Evolutionary conservation across 2,329 filamentous ascomycete genomes (phyloP).

Genomic region (Arthroderma sp.): DNA sequence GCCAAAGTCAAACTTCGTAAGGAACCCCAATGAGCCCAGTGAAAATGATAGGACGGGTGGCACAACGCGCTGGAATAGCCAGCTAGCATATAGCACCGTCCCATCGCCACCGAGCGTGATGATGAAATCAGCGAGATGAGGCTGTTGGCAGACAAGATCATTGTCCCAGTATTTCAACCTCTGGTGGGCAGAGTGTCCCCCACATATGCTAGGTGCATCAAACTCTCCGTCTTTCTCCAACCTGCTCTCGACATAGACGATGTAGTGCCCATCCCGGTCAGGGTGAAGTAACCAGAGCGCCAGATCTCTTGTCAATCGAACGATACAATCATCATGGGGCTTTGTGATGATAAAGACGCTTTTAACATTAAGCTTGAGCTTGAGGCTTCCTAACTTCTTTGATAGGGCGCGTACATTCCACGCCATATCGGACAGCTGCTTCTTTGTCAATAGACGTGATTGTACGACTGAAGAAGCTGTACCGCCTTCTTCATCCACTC

Average conservation of each 20-base stretch:
- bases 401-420: conserved; percentile 87
- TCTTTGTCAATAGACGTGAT: conserved; percentile 79
- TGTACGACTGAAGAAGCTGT: conserved; percentile 34
- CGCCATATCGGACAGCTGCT: conserved; percentile 91
- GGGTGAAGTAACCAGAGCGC: conserved; percentile 67
- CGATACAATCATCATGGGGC: conserved; percentile 69
- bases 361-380: conserved; percentile 66
- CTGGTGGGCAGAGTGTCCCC: conserved; percentile 42
- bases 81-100: conserved; percentile 92
- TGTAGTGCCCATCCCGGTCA: conserved; percentile 55
- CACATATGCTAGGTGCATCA: conserved; percentile 54
- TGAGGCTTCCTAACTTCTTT: conserved; percentile 70
- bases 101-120: conserved; percentile 88
- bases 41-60: conserved; percentile 87
- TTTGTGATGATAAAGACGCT: conserved; percentile 85
- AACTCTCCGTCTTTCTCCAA: conserved; percentile 61
- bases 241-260: conserved; percentile 68
- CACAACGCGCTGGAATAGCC: conserved; percentile 91
- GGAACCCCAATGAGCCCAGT: conserved; percentile 79
- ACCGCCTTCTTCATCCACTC: conserved; percentile 8
- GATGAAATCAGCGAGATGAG: conserved; percentile 86
- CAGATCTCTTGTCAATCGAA: conserved; percentile 63
- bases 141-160: conserved; percentile 60
- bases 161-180: conserved; percentile 75
- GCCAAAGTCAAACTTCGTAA: conserved; percentile 92